Evolutionary conservation across 352 stramenopile genomes (phyloP), one percentile per base, ranked within the genome.

Genomic region (Phytophthora agathidicida): DNA sequence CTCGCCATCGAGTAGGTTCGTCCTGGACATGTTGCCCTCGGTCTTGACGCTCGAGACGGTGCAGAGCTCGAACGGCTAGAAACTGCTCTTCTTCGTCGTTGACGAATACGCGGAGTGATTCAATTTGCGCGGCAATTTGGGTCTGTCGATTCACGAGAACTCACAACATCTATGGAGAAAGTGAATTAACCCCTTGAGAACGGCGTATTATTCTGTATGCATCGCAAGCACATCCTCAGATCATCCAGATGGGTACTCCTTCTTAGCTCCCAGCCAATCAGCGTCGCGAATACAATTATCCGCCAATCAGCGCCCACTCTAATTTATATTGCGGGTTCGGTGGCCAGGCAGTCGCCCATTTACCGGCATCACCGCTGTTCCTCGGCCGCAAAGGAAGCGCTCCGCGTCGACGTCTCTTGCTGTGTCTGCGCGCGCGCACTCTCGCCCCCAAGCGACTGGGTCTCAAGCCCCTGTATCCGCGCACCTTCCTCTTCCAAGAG

Each of bases 231-330:
- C 49, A 67, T 67, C 49, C 30, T 38, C 28, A 27, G 42, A 60
- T 62, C 33, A 55, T 30, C n/a, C 41, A 47, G 43, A 55, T 63
- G 19, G 22, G 17, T n/a, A n/a, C n/a, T n/a, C n/a, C n/a, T n/a
- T n/a, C n/a, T n/a, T n/a, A n/a, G n/a, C 19, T 44, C 11, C 16
- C 20, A 51, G 20, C 69, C 65, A 77, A 75, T 75, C 48, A 48
- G 7, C 5, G 20, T 7, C 1, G 4, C 9, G 1, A 7, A 3
- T 7, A 8, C 16, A 7, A n/a, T 20, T 75, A 65, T 80, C 35
- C 32, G 26, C 73, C 61, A 73, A 80, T 77, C 49, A 30, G 3
- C 35, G 4, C 0, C 5, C 36, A 19, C 22, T 24, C 37, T 30
- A 36, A n/a, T 52, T 31, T 58, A 58, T 51, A 45, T 27, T 19